These are phyloP conservation scores for Pleurotus tuoliensis DNA, from an alignment of 768 basidiomycete genomes.

Conservation along the genomic window DNA sequence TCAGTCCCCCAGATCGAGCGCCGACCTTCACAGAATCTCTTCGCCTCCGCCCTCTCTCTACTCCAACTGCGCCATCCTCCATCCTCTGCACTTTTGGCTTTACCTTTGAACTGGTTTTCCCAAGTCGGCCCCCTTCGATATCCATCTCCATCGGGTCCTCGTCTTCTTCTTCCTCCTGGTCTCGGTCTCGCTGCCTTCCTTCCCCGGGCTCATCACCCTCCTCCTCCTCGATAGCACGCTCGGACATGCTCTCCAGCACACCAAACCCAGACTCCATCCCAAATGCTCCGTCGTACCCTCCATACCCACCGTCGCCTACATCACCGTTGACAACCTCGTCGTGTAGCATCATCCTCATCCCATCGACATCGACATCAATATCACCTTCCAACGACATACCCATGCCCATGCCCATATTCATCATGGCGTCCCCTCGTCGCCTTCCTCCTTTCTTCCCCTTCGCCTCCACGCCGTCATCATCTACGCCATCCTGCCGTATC, in stretches of 20 bases:
- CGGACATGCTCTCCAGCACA: conserved; percentile 3
- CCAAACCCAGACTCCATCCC: background rate
- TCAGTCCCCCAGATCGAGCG: background rate
- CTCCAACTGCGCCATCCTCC: conserved; percentile 6
- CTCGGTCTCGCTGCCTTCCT: background rate
- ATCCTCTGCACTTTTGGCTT: conserved; percentile 5
- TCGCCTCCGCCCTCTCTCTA: conserved; percentile 10
- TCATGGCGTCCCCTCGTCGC: background rate
- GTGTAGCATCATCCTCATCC: conserved; percentile 12
- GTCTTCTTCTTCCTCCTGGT: background rate
- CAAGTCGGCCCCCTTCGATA: conserved; percentile 9
- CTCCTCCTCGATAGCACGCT: conserved; percentile 16
- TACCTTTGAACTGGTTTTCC: conserved; percentile 5
- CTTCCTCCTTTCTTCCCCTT: background rate
- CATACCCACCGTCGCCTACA: background rate
- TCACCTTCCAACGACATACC: background rate
- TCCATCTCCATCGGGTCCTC: conserved; percentile 26
- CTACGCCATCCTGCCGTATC: background rate
- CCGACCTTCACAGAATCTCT: too few species aligned
- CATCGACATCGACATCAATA: background rate
- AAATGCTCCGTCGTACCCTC: background rate
- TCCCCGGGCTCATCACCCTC: background rate
- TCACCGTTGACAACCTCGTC: conserved; percentile 7
- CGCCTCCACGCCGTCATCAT: background rate
- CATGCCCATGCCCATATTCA: conserved; percentile 7